A percentile compares a stretch with the other conserved stretches of the same genome.
Evolutionary conservation across 108 stramenopile genomes (phyloP).

Genomic region (Schizochytrium sp.): DNA sequence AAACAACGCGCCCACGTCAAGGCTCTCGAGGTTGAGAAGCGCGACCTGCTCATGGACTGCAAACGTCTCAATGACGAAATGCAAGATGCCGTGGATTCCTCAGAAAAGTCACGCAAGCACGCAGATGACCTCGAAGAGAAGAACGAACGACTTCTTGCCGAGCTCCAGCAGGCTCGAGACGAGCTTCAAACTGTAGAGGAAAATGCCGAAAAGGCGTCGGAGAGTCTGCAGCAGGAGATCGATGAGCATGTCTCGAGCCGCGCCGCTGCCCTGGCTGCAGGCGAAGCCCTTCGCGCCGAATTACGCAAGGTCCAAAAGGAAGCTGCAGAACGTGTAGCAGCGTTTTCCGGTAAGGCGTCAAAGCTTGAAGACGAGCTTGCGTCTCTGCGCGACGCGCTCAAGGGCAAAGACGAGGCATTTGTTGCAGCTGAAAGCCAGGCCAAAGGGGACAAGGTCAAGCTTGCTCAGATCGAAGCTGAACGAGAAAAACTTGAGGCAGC

Average conservation of each 20-base stretch:
- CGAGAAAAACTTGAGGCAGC: background rate
- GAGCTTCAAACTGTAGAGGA: background rate
- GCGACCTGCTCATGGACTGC: background rate
- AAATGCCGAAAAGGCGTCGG: background rate
- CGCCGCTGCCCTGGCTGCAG: background rate
- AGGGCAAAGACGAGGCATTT: background rate
- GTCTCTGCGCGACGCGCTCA: background rate
- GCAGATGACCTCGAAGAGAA: background rate
- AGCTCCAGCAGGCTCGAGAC: background rate
- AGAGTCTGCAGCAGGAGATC: background rate
- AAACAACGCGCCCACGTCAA: background rate
- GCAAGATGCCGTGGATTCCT: background rate
- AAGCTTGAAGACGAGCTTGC: background rate
- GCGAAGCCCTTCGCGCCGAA: background rate
- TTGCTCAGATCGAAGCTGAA: background rate
- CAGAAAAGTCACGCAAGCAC: background rate
- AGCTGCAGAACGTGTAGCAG: background rate
- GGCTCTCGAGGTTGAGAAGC: background rate
- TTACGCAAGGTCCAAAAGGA: background rate
- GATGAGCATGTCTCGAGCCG: conserved; percentile 13
- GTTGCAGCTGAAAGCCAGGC: background rate
- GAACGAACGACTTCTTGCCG: background rate
- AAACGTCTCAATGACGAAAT: background rate
- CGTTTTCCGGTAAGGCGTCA: background rate
- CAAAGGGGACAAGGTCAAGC: background rate